Percentiles rank a stretch among this genome's conserved stretches.
These are phyloP conservation scores for Periconia macrospinosa DNA, from an alignment of 2,329 filamentous ascomycete genomes.

Conservation along the genomic window DNA sequence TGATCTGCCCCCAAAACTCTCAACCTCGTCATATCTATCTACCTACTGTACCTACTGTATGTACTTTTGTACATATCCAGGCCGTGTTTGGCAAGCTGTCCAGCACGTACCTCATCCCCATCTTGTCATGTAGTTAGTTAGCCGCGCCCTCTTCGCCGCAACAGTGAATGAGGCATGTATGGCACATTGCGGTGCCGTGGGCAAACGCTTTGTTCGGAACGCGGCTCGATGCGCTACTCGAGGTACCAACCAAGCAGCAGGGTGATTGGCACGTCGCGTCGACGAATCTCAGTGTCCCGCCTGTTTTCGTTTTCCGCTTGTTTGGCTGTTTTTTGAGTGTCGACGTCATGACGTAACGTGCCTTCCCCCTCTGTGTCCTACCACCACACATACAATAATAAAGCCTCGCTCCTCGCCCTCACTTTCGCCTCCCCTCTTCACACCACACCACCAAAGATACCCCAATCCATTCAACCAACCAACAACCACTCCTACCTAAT, in stretches of 20 bases:
- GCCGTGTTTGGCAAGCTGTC: not conserved
- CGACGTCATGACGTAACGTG: constrained; percentile 7
- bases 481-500: not conserved
- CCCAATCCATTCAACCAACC: not conserved
- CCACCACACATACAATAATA: constrained; percentile 2
- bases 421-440: not conserved
- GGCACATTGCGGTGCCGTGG: not conserved
- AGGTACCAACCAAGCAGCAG: not conserved
- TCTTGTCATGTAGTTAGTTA: too few species aligned
- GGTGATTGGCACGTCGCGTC: not conserved
- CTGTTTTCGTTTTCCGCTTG: not conserved
- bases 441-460: constrained; percentile 5
- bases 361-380: not conserved
- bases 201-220: not conserved
- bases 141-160: not conserved
- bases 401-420: not conserved
- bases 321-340: constrained; percentile 5
- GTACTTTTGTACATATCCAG: too few species aligned
- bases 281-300: not conserved
- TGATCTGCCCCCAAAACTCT: too few species aligned
- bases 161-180: not conserved
- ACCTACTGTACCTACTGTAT: too few species aligned
- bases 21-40: not conserved
- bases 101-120: too few species aligned
- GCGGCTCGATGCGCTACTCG: not conserved